Conservation (phyloP, 768 basidiomycete species). For the Boletus subcaerulescens region DNA sequence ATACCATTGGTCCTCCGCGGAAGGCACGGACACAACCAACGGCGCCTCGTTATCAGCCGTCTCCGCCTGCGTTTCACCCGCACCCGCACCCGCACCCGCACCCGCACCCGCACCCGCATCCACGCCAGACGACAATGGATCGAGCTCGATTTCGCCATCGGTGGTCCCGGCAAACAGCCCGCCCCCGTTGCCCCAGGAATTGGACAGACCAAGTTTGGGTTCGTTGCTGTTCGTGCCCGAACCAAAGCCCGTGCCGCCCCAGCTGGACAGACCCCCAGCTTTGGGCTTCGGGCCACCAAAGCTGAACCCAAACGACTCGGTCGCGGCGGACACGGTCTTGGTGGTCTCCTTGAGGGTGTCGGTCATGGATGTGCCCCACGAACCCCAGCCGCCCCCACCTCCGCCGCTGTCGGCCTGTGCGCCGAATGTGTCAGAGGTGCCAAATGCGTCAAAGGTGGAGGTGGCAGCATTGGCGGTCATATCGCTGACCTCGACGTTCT, state of each 20-base stretch:
- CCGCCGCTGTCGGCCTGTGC: neutral
- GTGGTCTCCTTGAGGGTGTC: neutral
- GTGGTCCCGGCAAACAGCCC: conserved; percentile 5
- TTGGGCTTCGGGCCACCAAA: neutral
- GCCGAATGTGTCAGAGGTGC: neutral
- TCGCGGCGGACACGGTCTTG: neutral
- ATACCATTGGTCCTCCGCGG: too few relatives aligned
- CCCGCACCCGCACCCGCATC: neutral
- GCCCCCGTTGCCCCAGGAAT: neutral
- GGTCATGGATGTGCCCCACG: neutral
- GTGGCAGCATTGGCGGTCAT: neutral
- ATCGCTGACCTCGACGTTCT: neutral
- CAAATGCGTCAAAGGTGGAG: neutral
- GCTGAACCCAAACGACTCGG: conserved; percentile 2
- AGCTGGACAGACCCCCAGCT: neutral
- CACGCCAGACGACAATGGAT: neutral
- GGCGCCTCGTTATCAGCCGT: too few relatives aligned
- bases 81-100: neutral
- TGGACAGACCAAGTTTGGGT: neutral
- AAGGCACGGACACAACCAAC: too few relatives aligned
- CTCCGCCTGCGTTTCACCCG: neutral
- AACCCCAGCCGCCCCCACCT: neutral
- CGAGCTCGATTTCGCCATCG: conserved; percentile 3
- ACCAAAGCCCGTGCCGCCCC: neutral
- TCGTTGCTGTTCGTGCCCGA: neutral